A percentile compares a stretch with the other conserved stretches of the same genome.
Evolutionary conservation across 2,329 filamentous ascomycete species (phyloP).

Genomic region (Apiospora rasikravindrae): DNA sequence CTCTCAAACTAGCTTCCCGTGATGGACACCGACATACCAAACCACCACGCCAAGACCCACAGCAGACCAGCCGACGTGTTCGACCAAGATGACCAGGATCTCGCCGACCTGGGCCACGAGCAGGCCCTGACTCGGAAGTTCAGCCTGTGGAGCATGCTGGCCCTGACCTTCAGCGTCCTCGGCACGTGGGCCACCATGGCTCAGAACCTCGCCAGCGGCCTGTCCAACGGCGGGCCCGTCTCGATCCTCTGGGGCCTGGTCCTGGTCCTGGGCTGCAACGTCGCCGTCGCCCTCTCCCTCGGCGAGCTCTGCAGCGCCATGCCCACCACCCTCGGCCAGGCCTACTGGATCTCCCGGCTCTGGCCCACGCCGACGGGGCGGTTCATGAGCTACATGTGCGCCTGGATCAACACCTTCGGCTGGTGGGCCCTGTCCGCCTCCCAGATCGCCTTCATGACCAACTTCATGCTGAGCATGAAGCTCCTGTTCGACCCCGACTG

Average conservation of each 20-base stretch:
- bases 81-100: slow-evolving; percentile 43
- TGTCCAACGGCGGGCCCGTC: slow-evolving; percentile 59
- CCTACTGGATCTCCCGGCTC: slow-evolving; percentile 59
- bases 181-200: slow-evolving; percentile 65
- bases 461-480: slow-evolving; percentile 63
- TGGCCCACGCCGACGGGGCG: slow-evolving; percentile 47
- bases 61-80: not conserved
- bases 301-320: slow-evolving; percentile 63
- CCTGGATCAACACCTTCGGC: slow-evolving; percentile 65
- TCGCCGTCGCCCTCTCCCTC: slow-evolving; percentile 59
- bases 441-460: slow-evolving; percentile 62
- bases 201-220: slow-evolving; percentile 55
- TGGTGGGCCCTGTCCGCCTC: slow-evolving; percentile 64
- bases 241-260: slow-evolving; percentile 60
- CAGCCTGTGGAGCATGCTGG: slow-evolving; percentile 60
- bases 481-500: slow-evolving; percentile 56
- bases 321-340: slow-evolving; percentile 65
- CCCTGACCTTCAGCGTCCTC: slow-evolving; percentile 61
- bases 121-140: slow-evolving; percentile 53
- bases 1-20: not conserved
- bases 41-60: not conserved
- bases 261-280: slow-evolving; percentile 57
- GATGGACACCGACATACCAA: slow-evolving; percentile 15
- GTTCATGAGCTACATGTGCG: slow-evolving; percentile 60
- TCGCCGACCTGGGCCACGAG: slow-evolving; percentile 47